Conservation (phyloP, 2,329 filamentous ascomycete genomes). For the Penicillium italicum region DNA sequence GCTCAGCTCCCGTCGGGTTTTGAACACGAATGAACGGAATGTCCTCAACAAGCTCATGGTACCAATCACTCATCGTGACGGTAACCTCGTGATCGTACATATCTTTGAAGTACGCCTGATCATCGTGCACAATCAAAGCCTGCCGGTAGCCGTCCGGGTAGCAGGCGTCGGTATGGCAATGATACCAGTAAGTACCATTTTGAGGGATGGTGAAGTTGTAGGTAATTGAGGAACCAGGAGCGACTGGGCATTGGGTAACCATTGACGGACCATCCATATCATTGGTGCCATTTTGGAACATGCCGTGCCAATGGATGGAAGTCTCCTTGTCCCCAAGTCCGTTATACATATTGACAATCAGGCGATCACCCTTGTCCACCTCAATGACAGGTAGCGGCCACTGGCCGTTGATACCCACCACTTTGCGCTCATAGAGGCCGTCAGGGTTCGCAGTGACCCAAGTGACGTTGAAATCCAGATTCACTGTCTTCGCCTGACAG, state of each 20-base stretch:
- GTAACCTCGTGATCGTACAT: not conserved
- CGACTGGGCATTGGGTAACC: slow-evolving; percentile 65
- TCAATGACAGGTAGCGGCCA: slow-evolving; percentile 72
- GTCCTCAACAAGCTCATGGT: not conserved
- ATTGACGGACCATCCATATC: slow-evolving; percentile 69
- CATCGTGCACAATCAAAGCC: slow-evolving; percentile 1
- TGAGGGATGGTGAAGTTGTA: not conserved
- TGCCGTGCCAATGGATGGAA: slow-evolving; percentile 71
- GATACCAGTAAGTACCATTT: slow-evolving; percentile 5
- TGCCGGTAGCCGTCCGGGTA: not conserved
- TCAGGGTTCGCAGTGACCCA: slow-evolving; percentile 57
- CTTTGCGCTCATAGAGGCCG: slow-evolving; percentile 47
- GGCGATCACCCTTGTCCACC: slow-evolving; percentile 67
- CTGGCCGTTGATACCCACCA: slow-evolving; percentile 70
- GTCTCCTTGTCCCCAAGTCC: slow-evolving; percentile 61
- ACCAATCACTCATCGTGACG: slow-evolving; percentile 2
- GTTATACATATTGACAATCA: slow-evolving; percentile 68
- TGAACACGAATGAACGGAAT: slow-evolving; percentile 45
- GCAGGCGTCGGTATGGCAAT: not conserved
- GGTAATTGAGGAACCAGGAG: slow-evolving; percentile 51
- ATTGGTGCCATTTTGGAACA: slow-evolving; percentile 72
- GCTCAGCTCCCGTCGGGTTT: slow-evolving; percentile 56
- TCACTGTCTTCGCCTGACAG: slow-evolving; percentile 17
- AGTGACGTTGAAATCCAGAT: slow-evolving; percentile 49
- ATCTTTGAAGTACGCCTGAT: not conserved